A percentile compares a stretch with the other conserved stretches of the same genome.
phyloP scores from a whole-genome alignment of 2,329 filamentous ascomycete species.

The Penicillium sp. region DNA sequence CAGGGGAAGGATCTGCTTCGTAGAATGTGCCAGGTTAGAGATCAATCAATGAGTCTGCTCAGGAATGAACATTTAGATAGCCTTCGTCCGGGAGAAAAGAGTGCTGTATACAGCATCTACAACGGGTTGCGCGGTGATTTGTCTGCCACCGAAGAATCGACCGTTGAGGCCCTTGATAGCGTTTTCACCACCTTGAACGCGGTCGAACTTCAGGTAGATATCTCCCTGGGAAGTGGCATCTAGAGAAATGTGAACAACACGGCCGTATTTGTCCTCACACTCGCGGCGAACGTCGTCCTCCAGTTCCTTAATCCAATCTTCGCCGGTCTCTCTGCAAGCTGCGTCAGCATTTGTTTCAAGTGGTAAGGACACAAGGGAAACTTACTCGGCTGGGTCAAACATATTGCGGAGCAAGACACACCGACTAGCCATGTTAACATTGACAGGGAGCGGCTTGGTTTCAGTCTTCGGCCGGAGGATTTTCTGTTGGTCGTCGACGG shows the following conservation, averaged over 20 bases:
- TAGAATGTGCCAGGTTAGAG: constrained; percentile 24
- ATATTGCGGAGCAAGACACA: constrained; percentile 94
- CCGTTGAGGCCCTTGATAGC: constrained; percentile 97
- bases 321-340: constrained; percentile 69
- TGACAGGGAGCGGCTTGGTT: constrained; percentile 72
- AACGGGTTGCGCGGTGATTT: constrained; percentile 91
- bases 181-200: constrained; percentile 90
- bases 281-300: constrained; percentile 90
- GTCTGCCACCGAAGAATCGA: constrained; percentile 86
- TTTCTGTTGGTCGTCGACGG: constrained; percentile 64
- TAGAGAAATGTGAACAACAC: constrained; percentile 93
- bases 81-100: constrained; percentile 82
- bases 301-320: constrained; percentile 85
- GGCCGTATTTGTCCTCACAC: constrained; percentile 92
- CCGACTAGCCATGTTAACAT: constrained; percentile 85
- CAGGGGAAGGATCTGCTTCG: constrained; percentile 21
- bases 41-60: constrained; percentile 25
- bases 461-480: constrained; percentile 75
- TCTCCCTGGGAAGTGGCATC: constrained; percentile 93
- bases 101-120: constrained; percentile 99
- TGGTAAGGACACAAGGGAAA: constrained; percentile 23
- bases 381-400: constrained; percentile 89
- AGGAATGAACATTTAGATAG: constrained; percentile 55
- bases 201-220: constrained; percentile 97
- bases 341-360: constrained; percentile 31